Base-by-base conservation (phyloP, 2,329 filamentous ascomycete species). In the Aureobasidium sp. region DNA sequence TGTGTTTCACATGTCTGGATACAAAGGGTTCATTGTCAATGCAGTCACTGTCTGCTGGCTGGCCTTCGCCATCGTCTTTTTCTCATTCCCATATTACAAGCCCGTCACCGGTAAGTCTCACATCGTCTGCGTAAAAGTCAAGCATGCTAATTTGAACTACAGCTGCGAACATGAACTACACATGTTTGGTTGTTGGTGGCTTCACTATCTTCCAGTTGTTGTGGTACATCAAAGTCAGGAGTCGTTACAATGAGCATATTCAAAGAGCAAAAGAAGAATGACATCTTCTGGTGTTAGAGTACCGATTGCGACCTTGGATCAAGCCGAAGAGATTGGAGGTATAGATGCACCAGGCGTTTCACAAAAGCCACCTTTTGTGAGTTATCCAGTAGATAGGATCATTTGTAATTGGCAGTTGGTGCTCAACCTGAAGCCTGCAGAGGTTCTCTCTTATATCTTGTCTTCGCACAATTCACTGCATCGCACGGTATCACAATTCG, bases 131-230 rank as follows among this genome's bases (percentile, higher is more conserved):
- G 32, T 3, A 7, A 5, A 49, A 21, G 30, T 41, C 49, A 25
- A 30, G 3, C 8, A 54, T 41, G 15, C n/a, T 47, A n/a, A 47
- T 10, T 2, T 21, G 2, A 1, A 16, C 7, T n/a, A 10, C 10
- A 62, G 59, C 66, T 1, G 63, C 64, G 30, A 79, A 78, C 62
- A 80, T 80, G 78, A 80, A 79, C 62, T 79, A 80, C 63, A 79
- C 78, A 1, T 79, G 78, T 52, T 76, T 78, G 0, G 76, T 77
- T 10, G 74, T 79, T 5, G 77, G 76, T 1, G 77, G 72, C 0
- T 70, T 76, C 34, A 62, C 76, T 8, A 47, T 75, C 1, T 69
- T 79, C 10, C 71, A 72, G 53, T 61, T 74, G 2, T 64, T 62
- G 0, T 79, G 77, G 77, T 79, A 77, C 76, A 57, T 77, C n/a